These are phyloP conservation scores for Backusella westeae DNA, from an alignment of 192 early-diverging fungal genomes.

Conservation along the genomic window DNA sequence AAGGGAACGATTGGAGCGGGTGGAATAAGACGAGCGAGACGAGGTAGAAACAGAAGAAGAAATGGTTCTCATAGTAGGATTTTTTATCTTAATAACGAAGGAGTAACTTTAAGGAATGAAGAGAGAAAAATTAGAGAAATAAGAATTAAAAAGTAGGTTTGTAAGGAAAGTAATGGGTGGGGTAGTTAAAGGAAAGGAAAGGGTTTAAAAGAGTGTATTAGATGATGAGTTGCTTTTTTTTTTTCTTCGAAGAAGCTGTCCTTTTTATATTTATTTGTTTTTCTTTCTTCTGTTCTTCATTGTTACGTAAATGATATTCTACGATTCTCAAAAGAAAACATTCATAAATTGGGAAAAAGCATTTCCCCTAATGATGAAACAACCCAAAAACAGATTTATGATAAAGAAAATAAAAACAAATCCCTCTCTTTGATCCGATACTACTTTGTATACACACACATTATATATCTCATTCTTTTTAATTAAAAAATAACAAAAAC, in stretches of 20 bases:
- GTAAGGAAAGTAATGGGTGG: not conserved
- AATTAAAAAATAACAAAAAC: not conserved
- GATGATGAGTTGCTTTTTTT: not conserved
- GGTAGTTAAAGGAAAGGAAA: not conserved
- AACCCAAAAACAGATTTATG: not conserved
- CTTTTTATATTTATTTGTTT: not conserved
- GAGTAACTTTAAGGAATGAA: not conserved
- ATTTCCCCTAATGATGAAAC: not conserved
- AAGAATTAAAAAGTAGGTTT: not conserved
- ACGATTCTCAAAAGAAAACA: not conserved
- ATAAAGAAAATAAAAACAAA: constrained; percentile 1
- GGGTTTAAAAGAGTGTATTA: not conserved
- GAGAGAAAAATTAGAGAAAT: no score
- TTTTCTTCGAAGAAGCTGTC: not conserved
- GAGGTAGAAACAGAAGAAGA: not conserved
- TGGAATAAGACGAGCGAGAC: no score
- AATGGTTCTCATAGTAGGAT: not conserved
- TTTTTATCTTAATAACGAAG: not conserved
- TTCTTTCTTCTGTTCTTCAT: not conserved
- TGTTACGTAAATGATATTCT: not conserved
- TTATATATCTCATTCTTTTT: not conserved
- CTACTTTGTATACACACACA: not conserved
- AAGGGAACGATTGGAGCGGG: not conserved
- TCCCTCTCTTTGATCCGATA: not conserved
- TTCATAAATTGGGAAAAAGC: not conserved